Base-by-base conservation (phyloP, 352 stramenopile genomes). In the Phytophthora fragariae region DNA sequence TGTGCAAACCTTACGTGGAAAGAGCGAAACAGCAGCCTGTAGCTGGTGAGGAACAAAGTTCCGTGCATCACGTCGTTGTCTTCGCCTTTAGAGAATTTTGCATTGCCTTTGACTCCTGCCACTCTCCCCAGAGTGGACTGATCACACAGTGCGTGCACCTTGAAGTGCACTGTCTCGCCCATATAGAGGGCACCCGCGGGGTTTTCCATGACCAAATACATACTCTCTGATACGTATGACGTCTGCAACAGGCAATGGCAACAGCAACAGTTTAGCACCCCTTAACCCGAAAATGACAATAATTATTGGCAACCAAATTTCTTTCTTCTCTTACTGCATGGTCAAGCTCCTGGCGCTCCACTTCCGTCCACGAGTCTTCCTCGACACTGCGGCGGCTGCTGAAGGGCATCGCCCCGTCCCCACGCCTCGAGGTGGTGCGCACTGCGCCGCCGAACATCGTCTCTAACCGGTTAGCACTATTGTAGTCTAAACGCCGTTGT, bases 281-380 rank as follows among this genome's bases (percentile, higher is more conserved):
- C 19, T 29, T 53, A 14, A 53, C 6, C n/a, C 15, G 17, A 21
- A 27, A 24, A 57, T 6, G 19, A 61, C 14, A 35, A 65, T 21
- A 61, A 49, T 39, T 31, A 41, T 14, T 52, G 37, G 11, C 37
- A 44, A 15, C 37, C 3, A 5, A 44, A 41, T 66, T 60, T 17
- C 19, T 11, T 14, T 53, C 15, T 29, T 15, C 19, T 29, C 83
- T 41, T 77, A 95, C 89, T 65, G 88, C 87, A 56, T 92, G 84
- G 35, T 93, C 86, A 27, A 94, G 76, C 68, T 96, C 89, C 68
- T 93, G 84, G 58, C 77, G 85, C 60, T 96, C 86, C 21, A 96
- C 89, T 7, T 90, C 82, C 60, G 89, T 96, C 89, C 89, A 96
- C 75, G 87, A 94, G 71, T 96, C 89, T 47, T 96, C 89, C n/a